Conservation (phyloP, 2,329 filamentous ascomycete species). For the Decorospora gaudefroyi region DNA sequence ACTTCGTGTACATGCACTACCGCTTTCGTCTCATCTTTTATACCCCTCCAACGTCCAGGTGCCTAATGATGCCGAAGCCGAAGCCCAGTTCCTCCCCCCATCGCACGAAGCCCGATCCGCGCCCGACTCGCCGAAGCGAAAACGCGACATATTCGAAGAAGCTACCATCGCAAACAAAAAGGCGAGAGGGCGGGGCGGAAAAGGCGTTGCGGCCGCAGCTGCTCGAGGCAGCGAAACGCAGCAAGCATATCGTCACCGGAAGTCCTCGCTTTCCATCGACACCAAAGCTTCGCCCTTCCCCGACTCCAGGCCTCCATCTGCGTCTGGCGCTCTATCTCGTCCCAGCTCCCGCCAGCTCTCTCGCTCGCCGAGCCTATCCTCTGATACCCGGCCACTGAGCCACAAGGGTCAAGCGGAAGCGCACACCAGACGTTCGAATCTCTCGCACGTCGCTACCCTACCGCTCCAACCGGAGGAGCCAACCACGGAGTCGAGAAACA, state of each 20-base stretch:
- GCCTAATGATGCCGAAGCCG: conserved; percentile 17
- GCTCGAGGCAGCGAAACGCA: conserved; percentile 37
- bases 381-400: conserved; percentile 39
- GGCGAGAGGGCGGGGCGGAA: conserved; percentile 50
- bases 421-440: conserved; percentile 36
- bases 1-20: conserved; percentile 48
- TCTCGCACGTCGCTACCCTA: conserved; percentile 45
- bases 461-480: conserved; percentile 39
- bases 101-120: conserved; percentile 28
- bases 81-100: conserved; percentile 43
- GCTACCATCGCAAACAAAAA: conserved; percentile 52
- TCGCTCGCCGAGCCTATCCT: conserved; percentile 42
- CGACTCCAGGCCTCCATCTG: conserved; percentile 35
- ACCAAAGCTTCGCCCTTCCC: conserved; percentile 24
- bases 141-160: conserved; percentile 54
- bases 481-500: conserved; percentile 51
- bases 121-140: conserved; percentile 48
- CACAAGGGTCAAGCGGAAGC: conserved; percentile 35
- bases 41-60: conserved; percentile 9
- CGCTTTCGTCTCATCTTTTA: conserved; percentile 52
- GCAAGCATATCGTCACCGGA: conserved; percentile 39
- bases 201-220: conserved; percentile 51
- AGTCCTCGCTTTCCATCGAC: conserved; percentile 37
- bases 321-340: conserved; percentile 27
- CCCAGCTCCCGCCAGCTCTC: conserved; percentile 35